Evolutionary conservation across 192 early-diverging fungal genomes (phyloP).

Genomic region (Obelidium mucronatum): DNA sequence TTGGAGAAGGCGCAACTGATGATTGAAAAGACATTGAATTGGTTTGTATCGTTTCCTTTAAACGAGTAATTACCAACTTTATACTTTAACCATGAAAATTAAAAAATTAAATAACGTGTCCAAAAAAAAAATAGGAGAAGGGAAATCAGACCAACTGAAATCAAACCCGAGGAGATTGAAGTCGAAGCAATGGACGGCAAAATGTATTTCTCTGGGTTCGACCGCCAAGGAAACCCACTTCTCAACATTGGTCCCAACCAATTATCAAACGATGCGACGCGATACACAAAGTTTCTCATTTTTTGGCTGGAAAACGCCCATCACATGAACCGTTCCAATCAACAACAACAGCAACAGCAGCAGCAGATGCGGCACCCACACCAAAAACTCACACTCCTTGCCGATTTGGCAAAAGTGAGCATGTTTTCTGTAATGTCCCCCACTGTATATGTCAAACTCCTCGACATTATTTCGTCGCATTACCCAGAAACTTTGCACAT

Average conservation of each 20-base stretch:
- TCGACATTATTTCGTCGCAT: conserved; percentile 63
- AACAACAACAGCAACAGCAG: no score
- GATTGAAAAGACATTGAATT: conserved; percentile 14
- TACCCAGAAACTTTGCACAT: background rate
- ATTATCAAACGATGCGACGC: conserved; percentile 70
- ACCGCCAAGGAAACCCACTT: conserved; percentile 76
- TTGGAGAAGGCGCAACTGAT: background rate
- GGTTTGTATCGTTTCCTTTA: conserved; percentile 38
- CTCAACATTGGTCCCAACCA: conserved; percentile 62
- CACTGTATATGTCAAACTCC: conserved; percentile 63
- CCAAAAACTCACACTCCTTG: no score
- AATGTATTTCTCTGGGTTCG: conserved; percentile 82
- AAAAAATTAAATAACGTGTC: no score
- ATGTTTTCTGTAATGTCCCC: no score
- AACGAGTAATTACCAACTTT: background rate
- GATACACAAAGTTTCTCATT: conserved; percentile 81
- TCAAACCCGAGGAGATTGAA: conserved; percentile 76
- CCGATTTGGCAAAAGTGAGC: no score
- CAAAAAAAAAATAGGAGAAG: conserved; percentile 39
- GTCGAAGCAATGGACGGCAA: conserved; percentile 82
- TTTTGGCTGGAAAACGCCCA: conserved; percentile 79
- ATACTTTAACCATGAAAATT: background rate
- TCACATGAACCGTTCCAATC: no score
- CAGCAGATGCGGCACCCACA: no score
- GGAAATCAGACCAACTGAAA: conserved; percentile 70